These are phyloP conservation scores for Beauveria bassiana DNA, from an alignment of 2,329 filamentous ascomycete species.

Conservation along the genomic window DNA sequence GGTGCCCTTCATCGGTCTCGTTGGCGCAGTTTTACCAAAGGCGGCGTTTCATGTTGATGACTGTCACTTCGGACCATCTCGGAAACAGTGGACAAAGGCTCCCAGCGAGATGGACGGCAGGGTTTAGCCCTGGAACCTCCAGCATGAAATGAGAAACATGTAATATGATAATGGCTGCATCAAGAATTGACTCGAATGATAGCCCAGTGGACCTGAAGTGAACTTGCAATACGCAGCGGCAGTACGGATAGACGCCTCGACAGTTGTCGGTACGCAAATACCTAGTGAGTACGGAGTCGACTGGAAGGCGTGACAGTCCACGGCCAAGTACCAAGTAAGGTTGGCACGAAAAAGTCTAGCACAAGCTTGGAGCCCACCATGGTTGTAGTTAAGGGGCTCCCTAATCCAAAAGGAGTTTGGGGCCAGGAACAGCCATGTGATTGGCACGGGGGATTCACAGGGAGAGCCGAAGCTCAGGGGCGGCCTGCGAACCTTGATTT, in stretches of 20 bases:
- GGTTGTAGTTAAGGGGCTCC: background rate
- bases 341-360: background rate
- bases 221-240: too few species aligned
- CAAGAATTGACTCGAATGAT: too few species aligned
- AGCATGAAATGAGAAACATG: background rate
- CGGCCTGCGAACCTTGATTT: background rate
- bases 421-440: conserved; percentile 14
- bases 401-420: conserved; percentile 7
- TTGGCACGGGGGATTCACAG: conserved; percentile 14
- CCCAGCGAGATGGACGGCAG: background rate
- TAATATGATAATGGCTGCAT: background rate
- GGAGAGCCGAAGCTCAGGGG: conserved; percentile 10
- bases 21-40: background rate
- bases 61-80: background rate
- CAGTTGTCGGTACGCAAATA: too few species aligned
- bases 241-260: too few species aligned
- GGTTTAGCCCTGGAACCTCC: background rate
- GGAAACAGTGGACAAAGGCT: background rate
- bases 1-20: background rate
- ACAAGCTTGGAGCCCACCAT: background rate
- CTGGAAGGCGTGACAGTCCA: background rate
- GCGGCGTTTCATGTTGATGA: conserved; percentile 8
- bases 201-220: too few species aligned
- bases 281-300: too few species aligned
- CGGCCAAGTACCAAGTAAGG: too few species aligned